Evolutionary conservation across 2,329 filamentous ascomycete genomes (phyloP).

Genomic region (Trichoderma arundinaceum): DNA sequence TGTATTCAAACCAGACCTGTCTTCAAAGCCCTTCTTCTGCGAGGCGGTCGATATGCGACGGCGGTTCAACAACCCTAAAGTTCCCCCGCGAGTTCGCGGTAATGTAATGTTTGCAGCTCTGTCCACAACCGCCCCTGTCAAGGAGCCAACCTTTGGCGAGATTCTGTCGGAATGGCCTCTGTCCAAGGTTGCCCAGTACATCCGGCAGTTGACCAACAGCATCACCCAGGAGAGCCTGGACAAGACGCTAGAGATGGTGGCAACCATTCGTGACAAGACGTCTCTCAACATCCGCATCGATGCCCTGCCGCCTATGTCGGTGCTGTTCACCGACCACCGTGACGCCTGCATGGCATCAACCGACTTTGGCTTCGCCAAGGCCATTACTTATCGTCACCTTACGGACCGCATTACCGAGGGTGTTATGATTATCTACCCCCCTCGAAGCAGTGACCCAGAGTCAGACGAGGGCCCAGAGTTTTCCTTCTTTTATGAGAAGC

Average conservation of each 20-base stretch:
- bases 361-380: constrained; percentile 18
- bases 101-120: constrained; percentile 24
- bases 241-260: constrained; percentile 7
- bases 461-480: constrained; percentile 17
- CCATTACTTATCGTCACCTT: constrained; percentile 18
- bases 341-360: neutral
- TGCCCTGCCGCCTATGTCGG: constrained; percentile 14
- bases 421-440: neutral
- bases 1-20: neutral
- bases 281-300: neutral
- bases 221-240: constrained; percentile 13
- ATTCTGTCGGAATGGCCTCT: constrained; percentile 19
- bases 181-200: constrained; percentile 12
- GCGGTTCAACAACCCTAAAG: neutral
- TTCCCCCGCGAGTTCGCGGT: neutral
- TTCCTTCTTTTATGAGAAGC: constrained; percentile 24
- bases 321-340: constrained; percentile 16
- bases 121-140: neutral
- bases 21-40: neutral
- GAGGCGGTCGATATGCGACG: constrained; percentile 22
- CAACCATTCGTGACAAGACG: constrained; percentile 8
- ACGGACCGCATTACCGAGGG: constrained; percentile 16
- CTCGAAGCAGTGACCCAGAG: neutral
- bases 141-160: constrained; percentile 17
- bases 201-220: constrained; percentile 16